Base-by-base conservation (phyloP, 192 early-diverging fungal species). In the Umbelopsis isabellina region DNA sequence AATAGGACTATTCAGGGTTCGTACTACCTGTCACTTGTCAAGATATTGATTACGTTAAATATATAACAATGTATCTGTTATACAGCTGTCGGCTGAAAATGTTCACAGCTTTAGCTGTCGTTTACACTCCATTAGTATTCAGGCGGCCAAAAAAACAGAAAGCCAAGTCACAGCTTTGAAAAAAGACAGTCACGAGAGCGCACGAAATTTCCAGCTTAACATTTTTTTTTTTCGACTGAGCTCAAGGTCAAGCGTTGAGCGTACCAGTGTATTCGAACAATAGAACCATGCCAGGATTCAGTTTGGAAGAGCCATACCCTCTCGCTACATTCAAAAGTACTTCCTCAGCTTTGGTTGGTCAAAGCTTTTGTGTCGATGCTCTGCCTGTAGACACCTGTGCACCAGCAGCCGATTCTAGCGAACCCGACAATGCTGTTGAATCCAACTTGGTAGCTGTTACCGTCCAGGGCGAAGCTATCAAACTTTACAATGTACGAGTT, bases 391-490 rank as follows among this genome's bases (percentile, higher is more conserved):
- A 74, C 64, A 72, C 53, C 33, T 52, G 55, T 21, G 55, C 72
- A 51, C 72, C 69, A 21, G 71, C 72, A 30, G 58, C 52, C 41
- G 58, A 68, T 46, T 64, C 33, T 25, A 65, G 61, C 23, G 67
- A 73, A 27, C 21, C 27, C 18, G 41, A 37, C 25, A 49, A 58
- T 37, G 52, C 48, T 8, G 70, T 68, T 7, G 68, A 75, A 35
- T 23, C 76, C 41, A 70, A 75, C 50, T 65, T 78, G 6, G 74
- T 82, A 23, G 82, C 76, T 23, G 75, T 85, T 23, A 83, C 84
- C 46, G 79, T 83, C 7, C 84, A 85, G 49, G 80, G 82, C 46
- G 80, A 83, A 58, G 84, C 82, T 16, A 71, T 85, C 23, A 81
- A 85, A 46, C 74, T 83, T n/a, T 85, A 82, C 50, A 82, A 83